Evolutionary conservation across 306 rosid species (phyloP).

Genomic region (Glycine tomentella): DNA sequence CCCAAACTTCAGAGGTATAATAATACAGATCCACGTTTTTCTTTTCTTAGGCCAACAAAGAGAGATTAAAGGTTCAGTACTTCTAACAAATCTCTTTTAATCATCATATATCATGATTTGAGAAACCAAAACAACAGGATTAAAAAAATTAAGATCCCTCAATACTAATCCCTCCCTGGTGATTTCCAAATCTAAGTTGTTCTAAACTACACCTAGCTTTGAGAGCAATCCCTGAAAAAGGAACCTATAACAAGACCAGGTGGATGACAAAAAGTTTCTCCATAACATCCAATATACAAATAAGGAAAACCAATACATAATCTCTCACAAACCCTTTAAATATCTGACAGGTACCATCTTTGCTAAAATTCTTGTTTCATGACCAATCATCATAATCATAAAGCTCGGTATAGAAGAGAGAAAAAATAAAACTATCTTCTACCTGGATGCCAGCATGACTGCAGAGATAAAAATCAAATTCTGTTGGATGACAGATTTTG

Average conservation of each 20-base stretch:
- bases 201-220: too few species aligned
- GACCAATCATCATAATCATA: not conserved
- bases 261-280: too few species aligned
- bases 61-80: not conserved
- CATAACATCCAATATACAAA: too few species aligned
- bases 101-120: not conserved
- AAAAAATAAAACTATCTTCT: not conserved
- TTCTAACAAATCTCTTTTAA: not conserved
- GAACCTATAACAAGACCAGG: too few species aligned
- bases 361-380: not conserved
- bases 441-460: slow-evolving; percentile 99
- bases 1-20: not conserved
- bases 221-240: too few species aligned
- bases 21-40: not conserved
- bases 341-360: not conserved
- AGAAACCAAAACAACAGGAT: not conserved
- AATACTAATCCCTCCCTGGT: not conserved
- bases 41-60: not conserved
- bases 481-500: slow-evolving; percentile 93
- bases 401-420: not conserved
- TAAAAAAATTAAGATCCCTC: not conserved
- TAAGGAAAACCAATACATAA: not conserved
- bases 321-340: slow-evolving; percentile 25
- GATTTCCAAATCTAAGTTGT: not conserved
- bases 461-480: slow-evolving; percentile 92